Percentiles rank a stretch among this genome's conserved stretches.
Evolutionary conservation across 768 basidiomycete species (phyloP).

Genomic region (Cystobasidium onofrii): DNA sequence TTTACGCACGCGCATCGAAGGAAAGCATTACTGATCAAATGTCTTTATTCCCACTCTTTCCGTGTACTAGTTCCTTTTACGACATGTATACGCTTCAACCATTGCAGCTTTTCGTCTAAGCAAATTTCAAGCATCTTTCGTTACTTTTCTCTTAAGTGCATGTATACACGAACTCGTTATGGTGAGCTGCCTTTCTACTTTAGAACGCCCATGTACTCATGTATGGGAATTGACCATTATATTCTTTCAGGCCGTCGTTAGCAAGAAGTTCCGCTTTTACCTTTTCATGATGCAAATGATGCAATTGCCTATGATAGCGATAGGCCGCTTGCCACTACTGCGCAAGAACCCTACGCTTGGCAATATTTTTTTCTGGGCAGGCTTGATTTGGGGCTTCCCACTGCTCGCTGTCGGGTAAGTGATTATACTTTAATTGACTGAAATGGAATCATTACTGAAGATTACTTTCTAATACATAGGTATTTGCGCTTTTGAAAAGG

Average conservation of each 20-base stretch:
- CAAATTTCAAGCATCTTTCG: constrained; percentile 70
- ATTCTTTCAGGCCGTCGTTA: constrained; percentile 61
- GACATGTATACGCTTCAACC: constrained; percentile 88
- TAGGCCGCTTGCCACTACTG: constrained; percentile 67
- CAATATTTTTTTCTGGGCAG: constrained; percentile 80
- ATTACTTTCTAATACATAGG: too few relatives aligned
- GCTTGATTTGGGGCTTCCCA: constrained; percentile 76
- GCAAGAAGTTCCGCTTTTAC: constrained; percentile 75
- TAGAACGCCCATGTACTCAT: not conserved
- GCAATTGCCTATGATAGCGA: constrained; percentile 81
- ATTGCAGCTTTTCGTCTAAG: constrained; percentile 69
- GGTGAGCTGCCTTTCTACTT: constrained; percentile 53
- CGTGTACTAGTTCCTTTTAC: constrained; percentile 55
- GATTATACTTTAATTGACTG: too few relatives aligned
- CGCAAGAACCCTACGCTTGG: constrained; percentile 68
- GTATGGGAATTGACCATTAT: not conserved
- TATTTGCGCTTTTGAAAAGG: constrained; percentile 14
- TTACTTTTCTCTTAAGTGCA: constrained; percentile 87
- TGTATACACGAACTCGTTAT: constrained; percentile 86
- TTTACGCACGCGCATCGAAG: too few relatives aligned
- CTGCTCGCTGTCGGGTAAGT: constrained; percentile 73
- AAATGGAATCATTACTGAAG: too few relatives aligned
- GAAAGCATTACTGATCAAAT: constrained; percentile 3
- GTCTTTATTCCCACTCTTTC: not conserved
- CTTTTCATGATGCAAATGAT: constrained; percentile 74